Conservation (phyloP, 108 stramenopile genomes). For the Bacterosira constricta region DNA sequence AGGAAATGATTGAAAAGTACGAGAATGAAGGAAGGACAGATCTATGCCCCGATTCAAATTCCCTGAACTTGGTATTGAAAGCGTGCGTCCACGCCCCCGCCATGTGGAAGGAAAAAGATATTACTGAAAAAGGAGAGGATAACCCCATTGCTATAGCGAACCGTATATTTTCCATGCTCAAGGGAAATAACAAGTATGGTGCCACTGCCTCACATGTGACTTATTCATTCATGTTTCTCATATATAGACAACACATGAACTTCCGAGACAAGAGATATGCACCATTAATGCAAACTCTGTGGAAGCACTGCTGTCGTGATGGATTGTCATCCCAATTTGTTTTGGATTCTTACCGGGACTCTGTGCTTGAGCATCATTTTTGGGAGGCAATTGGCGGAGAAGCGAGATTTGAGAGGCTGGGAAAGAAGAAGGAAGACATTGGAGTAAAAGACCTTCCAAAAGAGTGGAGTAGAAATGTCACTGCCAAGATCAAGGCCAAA, state of each 20-base stretch:
- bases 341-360: conserved; percentile 34
- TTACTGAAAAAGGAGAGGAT: not conserved
- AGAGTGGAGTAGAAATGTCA: conserved; percentile 42
- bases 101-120: conserved; percentile 15
- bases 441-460: conserved; percentile 23
- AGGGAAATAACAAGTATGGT: conserved; percentile 29
- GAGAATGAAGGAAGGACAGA: conserved; percentile 22
- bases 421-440: conserved; percentile 10
- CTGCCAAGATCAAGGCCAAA: not conserved
- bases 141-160: conserved; percentile 43
- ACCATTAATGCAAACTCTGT: conserved; percentile 23
- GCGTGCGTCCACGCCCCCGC: conserved; percentile 32
- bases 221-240: conserved; percentile 47
- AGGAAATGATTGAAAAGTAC: conserved; percentile 38
- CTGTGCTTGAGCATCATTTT: conserved; percentile 34
- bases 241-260: conserved; percentile 39
- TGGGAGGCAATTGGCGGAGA: conserved; percentile 24
- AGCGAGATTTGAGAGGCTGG: conserved; percentile 6
- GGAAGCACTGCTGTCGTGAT: conserved; percentile 37
- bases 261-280: conserved; percentile 33
- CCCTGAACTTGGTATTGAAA: conserved; percentile 43
- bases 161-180: conserved; percentile 24
- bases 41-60: conserved; percentile 33
- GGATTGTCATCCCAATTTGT: conserved; percentile 41
- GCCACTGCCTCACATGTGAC: conserved; percentile 36